Conservation (phyloP, 495 filamentous ascomycete genomes). For the Lasiosphaeriaceae sp. region DNA sequence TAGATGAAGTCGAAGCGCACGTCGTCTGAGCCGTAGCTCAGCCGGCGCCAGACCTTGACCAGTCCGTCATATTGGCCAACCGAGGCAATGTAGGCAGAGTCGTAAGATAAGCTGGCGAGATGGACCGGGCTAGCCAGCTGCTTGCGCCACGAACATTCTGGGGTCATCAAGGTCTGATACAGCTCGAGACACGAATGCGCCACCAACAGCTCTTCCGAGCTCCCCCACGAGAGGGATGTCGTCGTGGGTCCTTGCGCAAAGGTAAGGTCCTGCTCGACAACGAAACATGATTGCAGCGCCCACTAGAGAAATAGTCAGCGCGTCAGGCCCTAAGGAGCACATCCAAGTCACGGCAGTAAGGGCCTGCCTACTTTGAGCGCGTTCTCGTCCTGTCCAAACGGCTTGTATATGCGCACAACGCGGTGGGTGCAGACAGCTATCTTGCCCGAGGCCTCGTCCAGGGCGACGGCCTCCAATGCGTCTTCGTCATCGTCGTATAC, state of each 20-base stretch:
- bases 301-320: constrained; percentile 37
- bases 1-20: constrained; percentile 89
- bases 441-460: constrained; percentile 80
- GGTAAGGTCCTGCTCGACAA: constrained; percentile 32
- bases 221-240: constrained; percentile 79
- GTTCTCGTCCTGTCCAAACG: constrained; percentile 65
- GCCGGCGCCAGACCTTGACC: constrained; percentile 87
- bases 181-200: constrained; percentile 69
- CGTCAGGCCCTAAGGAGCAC: constrained; percentile 29
- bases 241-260: constrained; percentile 30
- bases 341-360: constrained; percentile 31
- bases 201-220: constrained; percentile 73
- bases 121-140: constrained; percentile 67
- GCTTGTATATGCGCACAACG: constrained; percentile 73
- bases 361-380: constrained; percentile 57
- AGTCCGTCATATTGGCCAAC: constrained; percentile 76
- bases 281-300: constrained; percentile 44
- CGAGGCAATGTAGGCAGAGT: constrained; percentile 80
- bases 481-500: constrained; percentile 79
- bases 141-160: constrained; percentile 65
- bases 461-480: constrained; percentile 65
- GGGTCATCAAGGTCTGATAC: constrained; percentile 55
- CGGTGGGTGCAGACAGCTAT: constrained; percentile 67
- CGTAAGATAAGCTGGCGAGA: constrained; percentile 77
- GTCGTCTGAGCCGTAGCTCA: constrained; percentile 79